Base-by-base conservation (phyloP, 306 rosid genomes). In the Phaseolus lunatus region DNA sequence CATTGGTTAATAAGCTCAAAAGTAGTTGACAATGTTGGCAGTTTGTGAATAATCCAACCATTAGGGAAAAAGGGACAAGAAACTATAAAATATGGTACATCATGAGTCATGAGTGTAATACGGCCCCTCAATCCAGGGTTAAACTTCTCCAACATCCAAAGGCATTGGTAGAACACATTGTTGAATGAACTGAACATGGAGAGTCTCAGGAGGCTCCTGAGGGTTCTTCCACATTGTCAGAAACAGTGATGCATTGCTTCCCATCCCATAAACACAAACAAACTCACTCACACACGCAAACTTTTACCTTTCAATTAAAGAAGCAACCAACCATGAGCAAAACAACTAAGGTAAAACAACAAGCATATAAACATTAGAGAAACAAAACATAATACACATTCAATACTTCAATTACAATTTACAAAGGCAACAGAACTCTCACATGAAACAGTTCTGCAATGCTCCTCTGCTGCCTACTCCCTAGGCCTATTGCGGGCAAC, bases 401-500 rank as follows among this genome's bases (percentile, higher is more conserved):
- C 26, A 68, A 8, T 11, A 56, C 3, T 22, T 5, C 15, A 68
- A 54, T 29, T 54, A 57, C 76, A 82, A 39, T 22, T 62, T 15
- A 73, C 41, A 37, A 48, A 16, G 62, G 67, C 57, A 22, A 2
- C 0, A 18, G 9, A 70, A 47, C 39, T 45, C 58, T 70, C 82
- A 92, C 98, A 91, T 92, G 93, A 88, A 90, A 80, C 31, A 95
- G 81, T 43, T 92, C 95, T 9, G 91, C 93, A 74, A 89, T 87
- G 67, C 93, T 90, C 86, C 86, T 92, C 65, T 87, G 97, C 65
- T 87, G 97, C 87, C 86, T 87, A 81, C 83, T 91, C 41, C 94
- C 94, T 74, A 88, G 90, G 33, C 97, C 98, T 33, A 94, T 66
- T 66, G 94, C 84, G 22, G 94, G 96, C 85, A 89, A 80, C 33